Evolutionary conservation across 768 basidiomycete genomes (phyloP), one percentile per base, ranked within the genome.

Genomic region (Rickenella mellea): DNA sequence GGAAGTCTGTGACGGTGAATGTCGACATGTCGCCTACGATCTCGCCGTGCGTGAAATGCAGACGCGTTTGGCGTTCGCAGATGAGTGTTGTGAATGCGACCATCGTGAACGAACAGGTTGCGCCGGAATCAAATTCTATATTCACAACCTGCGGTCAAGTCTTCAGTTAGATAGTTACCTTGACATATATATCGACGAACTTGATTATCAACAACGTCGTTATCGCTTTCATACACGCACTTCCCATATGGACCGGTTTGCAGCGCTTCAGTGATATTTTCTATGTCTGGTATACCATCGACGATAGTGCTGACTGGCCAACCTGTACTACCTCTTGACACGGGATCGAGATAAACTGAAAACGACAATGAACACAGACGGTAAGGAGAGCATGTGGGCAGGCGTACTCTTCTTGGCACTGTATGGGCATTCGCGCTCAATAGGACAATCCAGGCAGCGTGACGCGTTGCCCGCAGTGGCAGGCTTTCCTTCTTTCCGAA

Each of bases 121-220:
- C 69, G 12, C 88, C 87, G 39, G 78, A 76, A 6, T 81, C 78
- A 57, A 87, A 93, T 53, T 91, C 84, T 43, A 93, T 61, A 56
- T 90, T 92, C 48, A 93, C 90, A 35, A 92, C 83, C 75, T 75
- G 43, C 24, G 20, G 2, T 28, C 27, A 14, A 22, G 31, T 19
- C 27, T 33, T 6, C 26, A 27, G 12, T n/a, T n/a, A n/a, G n/a
- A n/a, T n/a, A n/a, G 19, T 32, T 20, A 38, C 43, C 6, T 24
- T 17, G 0, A 17, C 31, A 19, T 22, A 21, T n/a, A n/a, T n/a
- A 21, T 12, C 28, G 5, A 32, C 57, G 27, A 41, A 69, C 74
- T 61, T 92, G 89, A 50, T 93, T 80, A 60, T 93, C 89, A 52
- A 83, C 87, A 36, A 93, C 88, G 55, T 92, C 83, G 55, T 93